Evolutionary conservation across 1,284 basidiomycete genomes (phyloP).

Genomic region (Spongispora temasekensis): DNA sequence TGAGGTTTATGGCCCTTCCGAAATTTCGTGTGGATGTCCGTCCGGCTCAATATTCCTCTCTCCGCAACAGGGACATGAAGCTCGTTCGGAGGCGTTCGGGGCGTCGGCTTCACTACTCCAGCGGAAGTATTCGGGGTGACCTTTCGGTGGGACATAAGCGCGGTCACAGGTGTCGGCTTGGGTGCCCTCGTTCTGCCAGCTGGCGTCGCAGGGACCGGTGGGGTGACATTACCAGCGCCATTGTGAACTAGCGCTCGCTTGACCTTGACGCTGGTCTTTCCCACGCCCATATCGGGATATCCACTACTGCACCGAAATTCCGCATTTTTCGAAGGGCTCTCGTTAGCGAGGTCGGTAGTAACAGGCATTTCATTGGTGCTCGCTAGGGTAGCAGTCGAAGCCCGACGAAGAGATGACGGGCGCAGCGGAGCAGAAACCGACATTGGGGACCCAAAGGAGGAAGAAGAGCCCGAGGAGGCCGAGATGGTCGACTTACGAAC

Average conservation of each 20-base stretch:
- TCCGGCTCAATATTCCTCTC: constrained; percentile 27
- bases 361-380: constrained; percentile 37
- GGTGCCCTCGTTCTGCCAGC: constrained; percentile 22
- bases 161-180: constrained; percentile 8
- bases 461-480: constrained; percentile 27
- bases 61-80: constrained; percentile 8
- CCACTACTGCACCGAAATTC: constrained; percentile 17
- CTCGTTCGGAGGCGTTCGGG: constrained; percentile 30
- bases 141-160: constrained; percentile 8
- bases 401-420: constrained; percentile 36
- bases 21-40: constrained; percentile 19
- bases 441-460: constrained; percentile 38
- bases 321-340: constrained; percentile 12
- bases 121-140: background rate
- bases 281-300: constrained; percentile 8
- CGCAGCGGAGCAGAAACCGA: constrained; percentile 37
- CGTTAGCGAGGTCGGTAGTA: constrained; percentile 22
- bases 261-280: constrained; percentile 18
- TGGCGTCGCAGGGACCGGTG: constrained; percentile 10
- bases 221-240: constrained; percentile 17
- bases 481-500: constrained; percentile 35
- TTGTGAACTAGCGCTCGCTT: constrained; percentile 57
- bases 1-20: constrained; percentile 35
- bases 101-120: constrained; percentile 12
- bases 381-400: constrained; percentile 36